Evolutionary conservation across 2,329 filamentous ascomycete genomes (phyloP).

Genomic region (Hirsutella minnesotensis): DNA sequence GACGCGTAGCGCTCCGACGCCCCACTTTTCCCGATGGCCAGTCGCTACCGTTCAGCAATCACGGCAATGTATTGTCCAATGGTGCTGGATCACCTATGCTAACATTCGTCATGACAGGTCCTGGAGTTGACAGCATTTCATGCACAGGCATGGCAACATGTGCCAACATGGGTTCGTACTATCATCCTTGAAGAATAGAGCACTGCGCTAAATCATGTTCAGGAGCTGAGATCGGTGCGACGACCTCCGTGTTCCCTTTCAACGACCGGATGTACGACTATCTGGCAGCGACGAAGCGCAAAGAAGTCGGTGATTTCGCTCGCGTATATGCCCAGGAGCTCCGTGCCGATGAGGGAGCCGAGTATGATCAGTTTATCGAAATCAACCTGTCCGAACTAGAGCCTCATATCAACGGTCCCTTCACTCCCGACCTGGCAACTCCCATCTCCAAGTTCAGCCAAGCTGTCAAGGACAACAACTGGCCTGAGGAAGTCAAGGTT

Average conservation of each 20-base stretch:
- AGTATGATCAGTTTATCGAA: slow-evolving; percentile 84
- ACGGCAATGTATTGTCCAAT: too few relatives aligned
- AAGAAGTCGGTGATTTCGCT: slow-evolving; percentile 81
- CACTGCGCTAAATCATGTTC: slow-evolving; percentile 42
- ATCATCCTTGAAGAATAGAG: too few relatives aligned
- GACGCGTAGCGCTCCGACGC: too few relatives aligned
- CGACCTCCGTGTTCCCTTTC: slow-evolving; percentile 90
- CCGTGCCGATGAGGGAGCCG: slow-evolving; percentile 63
- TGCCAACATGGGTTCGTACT: slow-evolving; percentile 59
- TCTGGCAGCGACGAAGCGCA: slow-evolving; percentile 80
- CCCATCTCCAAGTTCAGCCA: slow-evolving; percentile 84
- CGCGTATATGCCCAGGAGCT: slow-evolving; percentile 79
- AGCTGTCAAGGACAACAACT: slow-evolving; percentile 70
- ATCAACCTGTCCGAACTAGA: slow-evolving; percentile 86
- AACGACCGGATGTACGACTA: slow-evolving; percentile 86
- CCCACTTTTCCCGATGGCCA: too few relatives aligned
- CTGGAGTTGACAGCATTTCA: slow-evolving; percentile 79
- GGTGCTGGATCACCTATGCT: not conserved
- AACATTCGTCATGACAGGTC: slow-evolving; percentile 42
- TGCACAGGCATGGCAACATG: slow-evolving; percentile 89
- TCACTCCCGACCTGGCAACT: slow-evolving; percentile 89
- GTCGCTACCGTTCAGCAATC: too few relatives aligned
- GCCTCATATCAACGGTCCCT: slow-evolving; percentile 93
- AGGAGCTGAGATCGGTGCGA: slow-evolving; percentile 75
- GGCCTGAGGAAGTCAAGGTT: slow-evolving; percentile 84